A percentile compares a stretch with the other conserved stretches of the same genome.
These are phyloP conservation scores for Trichosporon sp. DNA, from an alignment of 1,284 basidiomycete genomes.

Conservation along the genomic window DNA sequence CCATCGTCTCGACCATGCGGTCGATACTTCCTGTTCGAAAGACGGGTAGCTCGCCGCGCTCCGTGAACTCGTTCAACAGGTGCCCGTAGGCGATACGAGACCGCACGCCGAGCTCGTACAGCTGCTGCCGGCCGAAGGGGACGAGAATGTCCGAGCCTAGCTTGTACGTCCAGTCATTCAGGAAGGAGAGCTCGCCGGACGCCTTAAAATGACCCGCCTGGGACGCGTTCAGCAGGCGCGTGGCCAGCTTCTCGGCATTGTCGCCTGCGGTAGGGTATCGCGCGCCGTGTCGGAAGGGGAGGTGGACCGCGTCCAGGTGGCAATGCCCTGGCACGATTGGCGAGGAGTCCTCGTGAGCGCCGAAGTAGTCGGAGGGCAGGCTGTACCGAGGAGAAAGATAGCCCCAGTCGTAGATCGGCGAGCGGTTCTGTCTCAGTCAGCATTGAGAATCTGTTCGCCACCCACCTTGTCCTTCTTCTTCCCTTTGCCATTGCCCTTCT, in stretches of 20 bases:
- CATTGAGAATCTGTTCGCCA: background rate
- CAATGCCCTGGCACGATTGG: slow-evolving; percentile 66
- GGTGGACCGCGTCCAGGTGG: slow-evolving; percentile 63
- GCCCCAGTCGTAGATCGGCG: slow-evolving; percentile 71
- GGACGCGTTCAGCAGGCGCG: slow-evolving; percentile 32
- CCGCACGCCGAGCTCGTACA: slow-evolving; percentile 42
- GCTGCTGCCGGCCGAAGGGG: slow-evolving; percentile 48
- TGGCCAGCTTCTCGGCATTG: slow-evolving; percentile 32
- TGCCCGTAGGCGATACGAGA: slow-evolving; percentile 63
- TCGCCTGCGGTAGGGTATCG: slow-evolving; percentile 43
- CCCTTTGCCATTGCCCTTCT: background rate
- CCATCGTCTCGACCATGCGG: slow-evolving; percentile 72
- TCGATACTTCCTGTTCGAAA: slow-evolving; percentile 74
- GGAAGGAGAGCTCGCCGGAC: slow-evolving; percentile 46
- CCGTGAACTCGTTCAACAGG: slow-evolving; percentile 71
- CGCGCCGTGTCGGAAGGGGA: slow-evolving; percentile 57
- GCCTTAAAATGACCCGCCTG: slow-evolving; percentile 24
- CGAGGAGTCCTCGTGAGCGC: slow-evolving; percentile 58
- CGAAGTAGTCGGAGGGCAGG: slow-evolving; percentile 61
- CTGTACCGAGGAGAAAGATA: slow-evolving; percentile 81
- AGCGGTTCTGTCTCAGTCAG: slow-evolving; percentile 21
- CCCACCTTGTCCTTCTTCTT: background rate
- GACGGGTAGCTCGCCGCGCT: slow-evolving; percentile 25
- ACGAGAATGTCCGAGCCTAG: slow-evolving; percentile 50
- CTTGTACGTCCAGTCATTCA: slow-evolving; percentile 50